A percentile compares a stretch with the other conserved stretches of the same genome.
These are phyloP conservation scores for Lophiostoma macrostomum DNA, from an alignment of 495 filamentous ascomycete genomes.

Conservation along the genomic window DNA sequence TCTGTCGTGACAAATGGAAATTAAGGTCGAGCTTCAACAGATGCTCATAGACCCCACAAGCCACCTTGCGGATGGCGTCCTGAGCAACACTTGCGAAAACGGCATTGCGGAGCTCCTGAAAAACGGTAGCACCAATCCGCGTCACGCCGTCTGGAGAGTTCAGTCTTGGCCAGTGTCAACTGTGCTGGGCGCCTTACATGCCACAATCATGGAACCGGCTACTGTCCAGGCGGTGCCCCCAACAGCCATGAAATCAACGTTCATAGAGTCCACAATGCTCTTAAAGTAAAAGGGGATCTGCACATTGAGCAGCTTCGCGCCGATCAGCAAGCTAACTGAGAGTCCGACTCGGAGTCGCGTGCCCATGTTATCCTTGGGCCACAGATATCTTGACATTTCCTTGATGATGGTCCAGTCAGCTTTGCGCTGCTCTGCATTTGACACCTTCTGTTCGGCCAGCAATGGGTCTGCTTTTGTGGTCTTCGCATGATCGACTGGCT, in stretches of 20 bases:
- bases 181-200: constrained; percentile 51
- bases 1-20: constrained; percentile 92
- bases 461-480: constrained; percentile 50
- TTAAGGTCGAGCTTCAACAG: constrained; percentile 82
- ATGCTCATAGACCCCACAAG: constrained; percentile 88
- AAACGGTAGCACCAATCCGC: constrained; percentile 79
- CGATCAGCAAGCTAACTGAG: constrained; percentile 75
- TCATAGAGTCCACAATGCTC: constrained; percentile 94
- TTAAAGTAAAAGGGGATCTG: constrained; percentile 99
- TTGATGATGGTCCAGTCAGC: constrained; percentile 99
- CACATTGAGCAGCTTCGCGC: constrained; percentile 91
- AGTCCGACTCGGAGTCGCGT: constrained; percentile 81
- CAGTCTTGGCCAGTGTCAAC: neutral
- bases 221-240: constrained; percentile 85
- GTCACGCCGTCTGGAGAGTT: constrained; percentile 69
- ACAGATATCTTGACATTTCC: constrained; percentile 95
- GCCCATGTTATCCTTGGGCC: constrained; percentile 83
- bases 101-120: constrained; percentile 90
- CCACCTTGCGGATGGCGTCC: constrained; percentile 89
- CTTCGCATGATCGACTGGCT: no score
- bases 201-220: constrained; percentile 87
- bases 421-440: constrained; percentile 83
- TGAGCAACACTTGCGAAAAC: constrained; percentile 96
- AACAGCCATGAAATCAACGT: constrained; percentile 78
- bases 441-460: constrained; percentile 53